phyloP scores from a whole-genome alignment of 352 stramenopile species.

The Globisporangium emineosum region DNA sequence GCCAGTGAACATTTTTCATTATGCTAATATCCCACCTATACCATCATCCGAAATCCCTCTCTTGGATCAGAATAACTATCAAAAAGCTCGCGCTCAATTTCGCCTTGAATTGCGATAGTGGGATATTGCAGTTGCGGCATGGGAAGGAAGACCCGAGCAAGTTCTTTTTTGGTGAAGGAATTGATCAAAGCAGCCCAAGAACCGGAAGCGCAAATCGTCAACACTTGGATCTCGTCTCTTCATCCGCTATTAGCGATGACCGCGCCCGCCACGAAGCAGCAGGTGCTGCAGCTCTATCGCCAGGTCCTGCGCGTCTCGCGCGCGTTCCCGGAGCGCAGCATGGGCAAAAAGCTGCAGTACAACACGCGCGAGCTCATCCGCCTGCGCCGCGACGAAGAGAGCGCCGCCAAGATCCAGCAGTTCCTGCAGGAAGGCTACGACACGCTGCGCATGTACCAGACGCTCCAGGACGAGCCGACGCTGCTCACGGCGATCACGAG shows the following conservation, averaged over 20 bases:
- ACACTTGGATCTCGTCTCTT: background rate
- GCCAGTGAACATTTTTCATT: too few species aligned
- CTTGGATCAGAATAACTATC: too few species aligned
- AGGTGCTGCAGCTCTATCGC: constrained; percentile 68
- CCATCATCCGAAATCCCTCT: too few species aligned
- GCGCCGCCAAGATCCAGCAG: constrained; percentile 30
- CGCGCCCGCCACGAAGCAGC: constrained; percentile 14
- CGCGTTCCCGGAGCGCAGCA: constrained; percentile 51
- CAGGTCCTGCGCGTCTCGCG: constrained; percentile 45
- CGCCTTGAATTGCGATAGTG: too few species aligned
- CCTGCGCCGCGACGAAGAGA: constrained; percentile 51
- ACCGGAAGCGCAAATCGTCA: background rate
- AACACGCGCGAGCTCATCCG: constrained; percentile 72
- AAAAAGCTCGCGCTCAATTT: too few species aligned
- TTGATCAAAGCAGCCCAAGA: background rate
- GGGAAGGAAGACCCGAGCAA: background rate
- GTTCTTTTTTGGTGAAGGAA: too few species aligned
- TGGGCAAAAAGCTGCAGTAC: constrained; percentile 69
- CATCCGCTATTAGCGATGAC: background rate
- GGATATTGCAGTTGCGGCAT: background rate
- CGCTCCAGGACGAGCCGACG: constrained; percentile 38
- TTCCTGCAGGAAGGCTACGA: constrained; percentile 51
- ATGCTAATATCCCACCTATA: too few species aligned
- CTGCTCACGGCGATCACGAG: constrained; percentile 59
- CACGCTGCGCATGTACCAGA: constrained; percentile 55